A percentile compares a stretch with the other conserved stretches of the same genome.
Evolutionary conservation across 2,329 filamentous ascomycete genomes (phyloP).

Genomic region (Ophiostoma australiae): DNA sequence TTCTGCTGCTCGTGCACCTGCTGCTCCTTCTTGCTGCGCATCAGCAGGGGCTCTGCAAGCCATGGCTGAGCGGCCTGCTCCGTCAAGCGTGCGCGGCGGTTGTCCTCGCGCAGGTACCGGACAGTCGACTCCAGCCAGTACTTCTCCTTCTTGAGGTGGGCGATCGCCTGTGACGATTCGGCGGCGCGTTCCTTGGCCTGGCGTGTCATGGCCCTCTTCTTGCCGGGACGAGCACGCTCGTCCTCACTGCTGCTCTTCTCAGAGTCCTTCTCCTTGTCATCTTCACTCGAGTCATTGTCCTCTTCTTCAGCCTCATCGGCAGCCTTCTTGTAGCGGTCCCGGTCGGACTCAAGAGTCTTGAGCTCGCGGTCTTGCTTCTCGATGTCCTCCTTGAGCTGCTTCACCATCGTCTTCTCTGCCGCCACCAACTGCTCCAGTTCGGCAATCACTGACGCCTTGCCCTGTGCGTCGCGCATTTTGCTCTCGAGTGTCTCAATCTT

Average conservation of each 20-base stretch:
- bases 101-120: conserved; percentile 63
- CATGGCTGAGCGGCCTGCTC: conserved; percentile 57
- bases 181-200: conserved; percentile 56
- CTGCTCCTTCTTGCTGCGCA: conserved; percentile 33
- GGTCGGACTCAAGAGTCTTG: conserved; percentile 58
- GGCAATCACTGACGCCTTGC: conserved; percentile 66
- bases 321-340: conserved; percentile 67
- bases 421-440: conserved; percentile 59
- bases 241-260: neutral
- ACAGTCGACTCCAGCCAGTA: conserved; percentile 59
- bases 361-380: conserved; percentile 64
- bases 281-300: conserved; percentile 37
- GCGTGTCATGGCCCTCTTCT: conserved; percentile 13
- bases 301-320: conserved; percentile 57
- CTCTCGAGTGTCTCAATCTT: conserved; percentile 91
- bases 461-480: conserved; percentile 74
- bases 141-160: conserved; percentile 65
- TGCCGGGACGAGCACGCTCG: conserved; percentile 36
- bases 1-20: conserved; percentile 5
- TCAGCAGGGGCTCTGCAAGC: conserved; percentile 57
- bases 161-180: conserved; percentile 67
- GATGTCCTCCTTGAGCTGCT: conserved; percentile 57
- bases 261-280: conserved; percentile 13
- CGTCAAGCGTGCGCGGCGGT: conserved; percentile 53
- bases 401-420: conserved; percentile 46